phyloP scores from a whole-genome alignment of 805 yeast species.

The Ogataea philodendri region DNA sequence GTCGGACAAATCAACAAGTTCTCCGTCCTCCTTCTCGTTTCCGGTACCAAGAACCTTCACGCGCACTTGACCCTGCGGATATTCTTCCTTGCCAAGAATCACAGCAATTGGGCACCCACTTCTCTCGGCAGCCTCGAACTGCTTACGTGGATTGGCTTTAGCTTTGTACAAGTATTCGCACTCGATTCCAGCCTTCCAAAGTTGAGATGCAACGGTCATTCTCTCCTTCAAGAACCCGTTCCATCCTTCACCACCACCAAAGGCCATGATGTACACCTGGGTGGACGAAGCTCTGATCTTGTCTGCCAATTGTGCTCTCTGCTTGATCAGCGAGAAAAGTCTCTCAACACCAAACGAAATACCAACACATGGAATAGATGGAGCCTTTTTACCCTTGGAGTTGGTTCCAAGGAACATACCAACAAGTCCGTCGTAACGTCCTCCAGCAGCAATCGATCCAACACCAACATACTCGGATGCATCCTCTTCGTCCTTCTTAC shows the following conservation, averaged over 20 bases:
- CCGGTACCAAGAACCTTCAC: constrained; percentile 89
- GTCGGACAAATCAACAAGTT: constrained; percentile 60
- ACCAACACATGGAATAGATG: constrained; percentile 94
- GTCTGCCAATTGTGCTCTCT: constrained; percentile 61
- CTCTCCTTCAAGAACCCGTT: constrained; percentile 88
- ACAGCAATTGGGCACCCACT: constrained; percentile 88
- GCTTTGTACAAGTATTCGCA: constrained; percentile 89
- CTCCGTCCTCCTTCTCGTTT: constrained; percentile 78
- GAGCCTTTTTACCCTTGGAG: constrained; percentile 64
- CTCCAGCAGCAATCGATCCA: constrained; percentile 98
- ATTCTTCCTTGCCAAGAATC: constrained; percentile 94
- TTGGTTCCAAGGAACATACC: constrained; percentile 90
- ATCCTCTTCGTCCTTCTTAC: constrained; percentile 65
- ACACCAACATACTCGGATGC: constrained; percentile 97
- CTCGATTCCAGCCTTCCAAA: constrained; percentile 89
- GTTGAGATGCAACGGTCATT: constrained; percentile 75
- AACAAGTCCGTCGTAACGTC: constrained; percentile 93
- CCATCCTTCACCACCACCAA: constrained; percentile 98
- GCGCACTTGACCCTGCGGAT: constrained; percentile 73
- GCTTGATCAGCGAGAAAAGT: constrained; percentile 82
- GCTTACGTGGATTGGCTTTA: constrained; percentile 93
- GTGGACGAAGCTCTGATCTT: constrained; percentile 81
- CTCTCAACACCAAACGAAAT: constrained; percentile 96
- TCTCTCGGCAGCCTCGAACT: constrained; percentile 96
- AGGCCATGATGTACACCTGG: constrained; percentile 94